Conservation (phyloP, 305 asterid genomes). For the Ilex paraguariensis region DNA sequence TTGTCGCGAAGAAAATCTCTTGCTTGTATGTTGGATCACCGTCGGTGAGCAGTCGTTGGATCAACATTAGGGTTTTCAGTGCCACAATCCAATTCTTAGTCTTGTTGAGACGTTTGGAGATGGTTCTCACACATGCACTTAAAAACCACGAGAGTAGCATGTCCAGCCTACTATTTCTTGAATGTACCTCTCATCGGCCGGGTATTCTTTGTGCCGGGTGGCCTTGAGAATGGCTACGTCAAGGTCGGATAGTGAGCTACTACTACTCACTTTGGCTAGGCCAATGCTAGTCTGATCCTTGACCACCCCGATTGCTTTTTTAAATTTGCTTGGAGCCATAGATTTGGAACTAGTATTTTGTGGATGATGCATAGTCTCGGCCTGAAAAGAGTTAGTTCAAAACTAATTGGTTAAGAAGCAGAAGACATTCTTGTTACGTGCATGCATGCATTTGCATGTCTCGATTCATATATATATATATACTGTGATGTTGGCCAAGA, state of each 20-base stretch:
- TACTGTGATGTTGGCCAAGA: too few relatives aligned
- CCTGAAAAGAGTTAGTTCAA: too few relatives aligned
- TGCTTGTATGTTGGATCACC: slow-evolving; percentile 17
- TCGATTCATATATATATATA: too few relatives aligned
- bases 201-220: slow-evolving; percentile 16
- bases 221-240: slow-evolving; percentile 24
- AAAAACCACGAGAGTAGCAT: slow-evolving; percentile 15
- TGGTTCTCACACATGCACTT: slow-evolving; percentile 12
- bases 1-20: slow-evolving; percentile 19
- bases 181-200: slow-evolving; percentile 18
- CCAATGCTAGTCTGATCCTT: slow-evolving; percentile 23
- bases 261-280: slow-evolving; percentile 14
- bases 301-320: slow-evolving; percentile 21
- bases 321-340: slow-evolving; percentile 20
- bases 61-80: slow-evolving; percentile 14
- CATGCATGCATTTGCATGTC: too few relatives aligned
- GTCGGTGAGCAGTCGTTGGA: slow-evolving; percentile 16
- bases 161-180: slow-evolving; percentile 18
- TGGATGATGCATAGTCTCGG: too few relatives aligned
- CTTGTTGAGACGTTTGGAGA: slow-evolving; percentile 18
- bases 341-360: background rate
- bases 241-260: slow-evolving; percentile 11
- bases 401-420: too few relatives aligned
- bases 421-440: too few relatives aligned
- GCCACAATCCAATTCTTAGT: slow-evolving; percentile 25